Base-by-base conservation (phyloP, 2,329 filamentous ascomycete species). In the Fusarium keratoplasticum region DNA sequence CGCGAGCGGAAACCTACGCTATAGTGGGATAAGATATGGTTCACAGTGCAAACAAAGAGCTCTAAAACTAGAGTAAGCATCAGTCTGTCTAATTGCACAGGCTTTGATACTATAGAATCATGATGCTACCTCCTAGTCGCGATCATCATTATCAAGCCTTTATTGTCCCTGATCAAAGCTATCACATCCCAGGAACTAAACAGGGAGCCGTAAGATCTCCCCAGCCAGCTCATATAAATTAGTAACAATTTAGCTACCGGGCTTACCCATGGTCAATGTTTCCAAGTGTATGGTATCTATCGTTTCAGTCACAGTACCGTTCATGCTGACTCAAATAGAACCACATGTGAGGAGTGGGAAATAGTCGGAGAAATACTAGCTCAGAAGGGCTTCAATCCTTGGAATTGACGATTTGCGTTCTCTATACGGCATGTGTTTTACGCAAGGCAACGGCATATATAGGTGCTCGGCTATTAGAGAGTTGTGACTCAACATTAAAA, bases 231-330 rank as follows among this genome's bases (percentile, higher is more conserved):
- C 22, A 50, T 6, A 11, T 18, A 50, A 5, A 27, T 18, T 18
- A 4, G 8, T 18, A 11, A 1, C 14, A 50, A 18, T 27, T 0
- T 2, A 10, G 6, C 6, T 27, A 27, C 6, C 5, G 4, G 8
- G 11, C 10, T 6, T 5, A 27, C 16, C 11, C 9, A 50, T 50
- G 16, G 0, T 16, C 7, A 16, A 25, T 13, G 2, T 25, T 47
- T 25, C 4, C 22, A 50, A 18, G 16, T 3, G 25, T 27, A 10
- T 27, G 10, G 2, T 10, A 10, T 11, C 14, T n/a, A 6, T 18
- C 25, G 16, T 50, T 11, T 18, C 16, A 10, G 25, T 7, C 9
- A 3, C 25, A 50, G 22, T 11, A 11, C 44, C 16, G 8, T 50
- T n/a, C 44, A 50, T 50, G 3, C 22, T 10, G 13, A 7, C 25